phyloP scores from a whole-genome alignment of 208 protist genomes.

The Crithidia acanthocephali region DNA sequence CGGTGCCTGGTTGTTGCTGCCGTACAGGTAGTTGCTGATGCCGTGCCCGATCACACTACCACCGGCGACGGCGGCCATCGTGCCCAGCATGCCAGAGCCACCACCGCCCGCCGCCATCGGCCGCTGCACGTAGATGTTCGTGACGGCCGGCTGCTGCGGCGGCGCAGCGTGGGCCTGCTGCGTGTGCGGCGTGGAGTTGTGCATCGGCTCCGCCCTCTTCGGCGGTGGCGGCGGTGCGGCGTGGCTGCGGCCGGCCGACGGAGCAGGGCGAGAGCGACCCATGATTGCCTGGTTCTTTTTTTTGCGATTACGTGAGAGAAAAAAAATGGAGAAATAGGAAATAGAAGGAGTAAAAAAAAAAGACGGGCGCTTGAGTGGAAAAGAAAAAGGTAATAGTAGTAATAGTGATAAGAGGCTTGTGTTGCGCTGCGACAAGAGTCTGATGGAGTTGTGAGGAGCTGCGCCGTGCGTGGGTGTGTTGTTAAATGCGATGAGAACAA shows the following conservation, averaged over 20 bases:
- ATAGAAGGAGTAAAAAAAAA: neutral
- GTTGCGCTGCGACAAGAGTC: too few species aligned
- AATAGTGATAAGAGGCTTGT: conserved; percentile 14
- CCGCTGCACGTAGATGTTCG: conserved; percentile 82
- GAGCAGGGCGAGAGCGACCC: conserved; percentile 65
- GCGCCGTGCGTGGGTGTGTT: neutral
- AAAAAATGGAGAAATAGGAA: conserved; percentile 12
- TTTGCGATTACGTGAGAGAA: too few species aligned
- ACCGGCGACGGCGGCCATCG: conserved; percentile 82
- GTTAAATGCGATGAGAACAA: too few species aligned
- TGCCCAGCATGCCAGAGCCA: conserved; percentile 78
- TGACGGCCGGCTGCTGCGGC: conserved; percentile 56
- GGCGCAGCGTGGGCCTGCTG: conserved; percentile 16
- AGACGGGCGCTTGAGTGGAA: conserved; percentile 5
- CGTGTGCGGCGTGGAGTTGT: conserved; percentile 24
- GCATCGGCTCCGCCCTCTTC: conserved; percentile 28
- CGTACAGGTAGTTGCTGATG: conserved; percentile 90
- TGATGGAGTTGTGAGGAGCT: neutral
- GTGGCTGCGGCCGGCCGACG: conserved; percentile 24
- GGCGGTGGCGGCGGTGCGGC: conserved; percentile 30
- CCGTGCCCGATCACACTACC: conserved; percentile 87
- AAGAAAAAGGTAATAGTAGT: conserved; percentile 7
- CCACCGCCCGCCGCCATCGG: conserved; percentile 42
- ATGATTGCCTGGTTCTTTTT: conserved; percentile 27
- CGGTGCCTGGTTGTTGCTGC: conserved; percentile 60